Evolutionary conservation across 495 filamentous ascomycete genomes (phyloP).

Genomic region (Bacidia gigantensis): DNA sequence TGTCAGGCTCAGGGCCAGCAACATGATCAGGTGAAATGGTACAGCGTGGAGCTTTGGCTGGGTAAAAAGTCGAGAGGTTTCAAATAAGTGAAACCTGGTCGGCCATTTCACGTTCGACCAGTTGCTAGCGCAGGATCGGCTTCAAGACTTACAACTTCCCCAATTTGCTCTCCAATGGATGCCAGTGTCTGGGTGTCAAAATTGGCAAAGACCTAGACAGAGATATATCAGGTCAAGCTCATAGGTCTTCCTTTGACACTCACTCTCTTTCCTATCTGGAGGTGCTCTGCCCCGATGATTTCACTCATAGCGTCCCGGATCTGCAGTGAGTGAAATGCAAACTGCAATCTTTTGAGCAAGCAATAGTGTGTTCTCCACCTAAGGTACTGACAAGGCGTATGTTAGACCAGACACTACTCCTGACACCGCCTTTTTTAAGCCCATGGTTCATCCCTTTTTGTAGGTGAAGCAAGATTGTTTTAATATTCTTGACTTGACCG

Average conservation of each 20-base stretch:
- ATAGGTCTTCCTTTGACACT: not conserved
- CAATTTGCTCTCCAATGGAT: conserved; percentile 11
- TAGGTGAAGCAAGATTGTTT: conserved; percentile 52
- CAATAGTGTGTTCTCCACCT: not conserved
- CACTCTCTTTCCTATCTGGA: conserved; percentile 49
- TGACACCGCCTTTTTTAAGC: conserved; percentile 42
- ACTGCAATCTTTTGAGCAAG: conserved; percentile 25
- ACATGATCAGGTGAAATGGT: too few species aligned
- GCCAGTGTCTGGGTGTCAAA: conserved; percentile 25
- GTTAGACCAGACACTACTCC: conserved; percentile 57
- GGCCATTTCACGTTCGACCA: too few species aligned
- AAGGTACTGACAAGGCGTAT: conserved; percentile 35
- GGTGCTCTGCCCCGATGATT: conserved; percentile 37
- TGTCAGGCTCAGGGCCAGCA: too few species aligned
- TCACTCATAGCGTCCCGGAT: conserved; percentile 53
- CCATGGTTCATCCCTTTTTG: conserved; percentile 60
- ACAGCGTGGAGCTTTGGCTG: conserved; percentile 11
- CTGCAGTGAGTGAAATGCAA: conserved; percentile 52
- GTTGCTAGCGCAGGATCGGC: too few species aligned
- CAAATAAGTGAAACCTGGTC: too few species aligned
- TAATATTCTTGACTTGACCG: conserved; percentile 67
- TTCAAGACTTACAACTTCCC: conserved; percentile 10
- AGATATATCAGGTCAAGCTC: not conserved
- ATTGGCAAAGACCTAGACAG: conserved; percentile 2
- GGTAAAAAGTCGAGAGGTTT: too few species aligned